Conservation (phyloP, 495 filamentous ascomycete species). For the Hyaloscypha bicolor region DNA sequence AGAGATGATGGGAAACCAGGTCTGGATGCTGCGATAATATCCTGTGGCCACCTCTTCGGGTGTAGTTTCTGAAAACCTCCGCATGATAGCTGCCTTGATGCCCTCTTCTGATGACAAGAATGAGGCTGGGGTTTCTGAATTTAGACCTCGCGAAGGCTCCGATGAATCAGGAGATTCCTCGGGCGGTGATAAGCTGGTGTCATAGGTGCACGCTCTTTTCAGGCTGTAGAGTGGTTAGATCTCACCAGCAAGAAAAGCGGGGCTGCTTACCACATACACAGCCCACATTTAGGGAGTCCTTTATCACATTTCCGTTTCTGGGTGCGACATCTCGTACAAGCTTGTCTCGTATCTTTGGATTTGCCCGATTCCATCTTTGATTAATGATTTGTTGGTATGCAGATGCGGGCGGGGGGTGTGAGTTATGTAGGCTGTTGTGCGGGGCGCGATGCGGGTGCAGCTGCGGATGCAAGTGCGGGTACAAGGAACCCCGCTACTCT, state of each 20-base stretch:
- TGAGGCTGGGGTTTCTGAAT: no score
- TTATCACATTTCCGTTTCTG: conserved; percentile 1
- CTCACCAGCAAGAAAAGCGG: not conserved
- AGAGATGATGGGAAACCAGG: not conserved
- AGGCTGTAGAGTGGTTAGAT: no score
- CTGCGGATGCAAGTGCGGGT: not conserved
- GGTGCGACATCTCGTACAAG: not conserved
- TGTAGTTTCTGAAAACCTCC: not conserved
- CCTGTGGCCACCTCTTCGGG: not conserved
- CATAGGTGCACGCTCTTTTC: no score
- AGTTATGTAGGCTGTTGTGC: not conserved
- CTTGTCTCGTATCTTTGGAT: not conserved
- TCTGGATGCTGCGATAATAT: not conserved
- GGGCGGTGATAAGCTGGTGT: no score
- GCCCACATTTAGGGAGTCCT: not conserved
- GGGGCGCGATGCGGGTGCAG: not conserved
- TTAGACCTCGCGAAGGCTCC: no score
- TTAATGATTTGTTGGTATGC: not conserved
- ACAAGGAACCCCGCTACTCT: no score
- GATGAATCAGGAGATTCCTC: no score
- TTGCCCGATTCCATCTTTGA: not conserved
- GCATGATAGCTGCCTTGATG: not conserved
- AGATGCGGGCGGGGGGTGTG: not conserved
- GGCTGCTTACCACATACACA: not conserved
- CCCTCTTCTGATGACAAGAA: not conserved